Conservation (phyloP, 208 protist species). For the Eutreptiella sp. region DNA sequence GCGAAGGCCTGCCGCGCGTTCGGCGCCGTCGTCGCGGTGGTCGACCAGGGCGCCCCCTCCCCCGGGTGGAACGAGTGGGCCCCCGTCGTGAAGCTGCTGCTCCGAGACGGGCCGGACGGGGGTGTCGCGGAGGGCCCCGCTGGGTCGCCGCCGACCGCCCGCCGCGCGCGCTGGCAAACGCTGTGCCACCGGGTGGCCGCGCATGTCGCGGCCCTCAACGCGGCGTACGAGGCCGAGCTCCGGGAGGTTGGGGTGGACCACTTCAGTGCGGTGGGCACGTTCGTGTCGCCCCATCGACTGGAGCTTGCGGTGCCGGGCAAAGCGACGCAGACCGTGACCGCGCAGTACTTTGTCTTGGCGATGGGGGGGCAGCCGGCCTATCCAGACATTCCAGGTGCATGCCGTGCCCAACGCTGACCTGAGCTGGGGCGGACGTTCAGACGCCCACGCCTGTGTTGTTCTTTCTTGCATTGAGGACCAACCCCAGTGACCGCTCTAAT, state of each 20-base stretch:
- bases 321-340: slow-evolving; percentile 33
- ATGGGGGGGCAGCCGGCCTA: slow-evolving; percentile 58
- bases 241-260: slow-evolving; percentile 50
- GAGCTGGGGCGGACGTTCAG: too few species aligned
- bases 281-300: slow-evolving; percentile 55
- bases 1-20: slow-evolving; percentile 69
- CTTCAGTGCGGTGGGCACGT: slow-evolving; percentile 50
- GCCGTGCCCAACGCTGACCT: too few species aligned
- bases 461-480: too few species aligned
- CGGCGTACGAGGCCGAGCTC: slow-evolving; percentile 50
- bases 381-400: slow-evolving; percentile 50
- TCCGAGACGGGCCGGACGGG: too few species aligned
- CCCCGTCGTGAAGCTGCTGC: slow-evolving; percentile 79
- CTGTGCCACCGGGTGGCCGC: slow-evolving; percentile 45
- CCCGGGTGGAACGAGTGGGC: too few species aligned
- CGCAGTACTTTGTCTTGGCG: slow-evolving; percentile 50
- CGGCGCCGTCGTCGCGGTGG: slow-evolving; percentile 75
- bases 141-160: too few species aligned
- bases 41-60: too few species aligned
- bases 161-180: slow-evolving; percentile 36
- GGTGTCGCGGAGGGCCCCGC: too few species aligned
- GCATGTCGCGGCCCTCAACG: slow-evolving; percentile 65
- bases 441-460: too few species aligned
- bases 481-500: too few species aligned
- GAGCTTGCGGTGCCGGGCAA: slow-evolving; percentile 36